These are phyloP conservation scores for Xerocomus tenax DNA, from an alignment of 1,284 basidiomycete genomes.

Conservation along the genomic window DNA sequence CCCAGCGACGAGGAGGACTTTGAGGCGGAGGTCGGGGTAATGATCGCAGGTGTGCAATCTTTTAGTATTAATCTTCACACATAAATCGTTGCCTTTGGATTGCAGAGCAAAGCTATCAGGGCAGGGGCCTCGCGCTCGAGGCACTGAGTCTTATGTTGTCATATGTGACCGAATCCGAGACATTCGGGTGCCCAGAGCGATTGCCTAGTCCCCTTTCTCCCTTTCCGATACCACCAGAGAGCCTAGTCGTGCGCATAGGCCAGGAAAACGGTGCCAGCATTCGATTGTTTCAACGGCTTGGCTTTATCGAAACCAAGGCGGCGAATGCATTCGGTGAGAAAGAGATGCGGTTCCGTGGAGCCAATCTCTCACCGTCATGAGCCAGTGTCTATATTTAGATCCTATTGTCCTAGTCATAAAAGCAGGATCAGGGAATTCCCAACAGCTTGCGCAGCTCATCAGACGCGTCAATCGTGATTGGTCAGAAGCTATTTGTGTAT, in stretches of 20 bases:
- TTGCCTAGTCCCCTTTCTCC: conserved; percentile 20
- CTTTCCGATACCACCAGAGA: conserved; percentile 33
- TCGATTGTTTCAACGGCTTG: conserved; percentile 40
- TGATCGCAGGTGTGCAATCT: conserved; percentile 63
- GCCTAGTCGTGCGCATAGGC: conserved; percentile 50
- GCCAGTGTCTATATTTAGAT: conserved; percentile 2
- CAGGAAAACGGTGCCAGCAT: conserved; percentile 46
- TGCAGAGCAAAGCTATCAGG: conserved; percentile 52
- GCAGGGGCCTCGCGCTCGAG: conserved; percentile 60
- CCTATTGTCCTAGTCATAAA: conserved; percentile 24
- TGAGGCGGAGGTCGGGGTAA: conserved; percentile 65
- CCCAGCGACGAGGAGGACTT: conserved; percentile 40
- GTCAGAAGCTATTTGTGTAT: conserved; percentile 15
- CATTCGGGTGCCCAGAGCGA: conserved; percentile 8
- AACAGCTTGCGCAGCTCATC: background rate
- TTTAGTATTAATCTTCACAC: conserved; percentile 1
- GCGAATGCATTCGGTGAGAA: conserved; percentile 45
- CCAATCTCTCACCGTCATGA: background rate
- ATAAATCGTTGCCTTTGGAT: background rate
- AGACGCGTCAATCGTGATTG: too few species aligned
- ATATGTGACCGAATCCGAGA: conserved; percentile 42
- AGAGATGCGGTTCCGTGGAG: conserved; percentile 33
- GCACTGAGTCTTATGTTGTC: conserved; percentile 59
- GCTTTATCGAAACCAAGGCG: conserved; percentile 39
- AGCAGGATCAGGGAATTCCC: background rate